A percentile compares a stretch with the other conserved stretches of the same genome.
Conservation (phyloP, 2,329 filamentous ascomycete species). For the Pseudogymnoascus destructans region DNA sequence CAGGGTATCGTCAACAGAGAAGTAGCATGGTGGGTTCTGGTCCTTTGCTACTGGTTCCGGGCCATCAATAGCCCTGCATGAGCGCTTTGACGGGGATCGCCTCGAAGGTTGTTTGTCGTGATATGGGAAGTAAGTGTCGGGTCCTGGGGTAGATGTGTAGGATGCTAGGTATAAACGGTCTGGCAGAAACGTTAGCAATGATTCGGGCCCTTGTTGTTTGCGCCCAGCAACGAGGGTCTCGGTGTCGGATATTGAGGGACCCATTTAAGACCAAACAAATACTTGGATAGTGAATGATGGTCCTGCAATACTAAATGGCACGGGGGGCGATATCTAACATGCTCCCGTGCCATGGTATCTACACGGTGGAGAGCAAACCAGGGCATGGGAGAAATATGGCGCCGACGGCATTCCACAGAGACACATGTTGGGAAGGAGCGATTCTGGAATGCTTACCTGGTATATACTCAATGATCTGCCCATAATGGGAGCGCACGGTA, state of each 20-base stretch:
- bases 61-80: slow-evolving; percentile 49
- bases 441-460: slow-evolving; percentile 49
- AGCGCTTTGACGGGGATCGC: slow-evolving; percentile 62
- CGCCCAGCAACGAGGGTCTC: slow-evolving; percentile 2
- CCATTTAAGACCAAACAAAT: slow-evolving; percentile 7
- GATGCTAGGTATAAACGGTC: slow-evolving; percentile 92
- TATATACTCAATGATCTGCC: slow-evolving; percentile 92
- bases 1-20: slow-evolving; percentile 82
- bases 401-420: neutral
- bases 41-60: slow-evolving; percentile 35
- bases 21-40: slow-evolving; percentile 72
- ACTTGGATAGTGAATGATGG: slow-evolving; percentile 2
- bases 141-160: slow-evolving; percentile 69
- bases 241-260: neutral
- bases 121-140: slow-evolving; percentile 78
- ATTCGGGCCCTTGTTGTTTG: slow-evolving; percentile 1
- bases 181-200: slow-evolving; percentile 35
- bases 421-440: neutral
- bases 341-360: neutral
- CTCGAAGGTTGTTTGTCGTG: slow-evolving; percentile 40
- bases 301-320: neutral
- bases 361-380: neutral
- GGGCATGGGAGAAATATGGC: slow-evolving; percentile 4
- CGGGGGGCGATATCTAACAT: neutral
- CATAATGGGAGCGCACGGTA: slow-evolving; percentile 49